These are phyloP conservation scores for Schwanniomyces occidentalis DNA, from an alignment of 805 yeast genomes.

Conservation along the genomic window DNA sequence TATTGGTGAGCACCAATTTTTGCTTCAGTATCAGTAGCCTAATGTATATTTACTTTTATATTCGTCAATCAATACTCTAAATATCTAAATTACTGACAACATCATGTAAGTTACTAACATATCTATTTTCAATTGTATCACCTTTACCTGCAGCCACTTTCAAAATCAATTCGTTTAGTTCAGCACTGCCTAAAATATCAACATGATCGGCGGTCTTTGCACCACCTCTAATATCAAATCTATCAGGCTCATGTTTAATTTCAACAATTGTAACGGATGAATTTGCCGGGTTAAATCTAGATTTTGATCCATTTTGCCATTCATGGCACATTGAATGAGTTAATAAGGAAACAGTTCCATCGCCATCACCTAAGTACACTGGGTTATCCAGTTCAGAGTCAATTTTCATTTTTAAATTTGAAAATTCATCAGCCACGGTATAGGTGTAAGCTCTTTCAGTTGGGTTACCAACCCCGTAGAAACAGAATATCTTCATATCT, in stretches of 20 bases:
- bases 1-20: too few relatives aligned
- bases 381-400: conserved; percentile 62
- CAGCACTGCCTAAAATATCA: conserved; percentile 92
- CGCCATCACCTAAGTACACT: conserved; percentile 87
- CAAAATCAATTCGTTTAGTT: conserved; percentile 80
- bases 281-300: conserved; percentile 78
- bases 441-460: conserved; percentile 93
- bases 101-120: conserved; percentile 57
- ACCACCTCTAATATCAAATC: conserved; percentile 94
- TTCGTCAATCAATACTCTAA: conserved; percentile 8
- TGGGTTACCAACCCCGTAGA: conserved; percentile 96
- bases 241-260: conserved; percentile 88
- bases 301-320: conserved; percentile 67
- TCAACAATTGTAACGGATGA: conserved; percentile 79
- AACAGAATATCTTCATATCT: conserved; percentile 81
- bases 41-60: too few relatives aligned
- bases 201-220: conserved; percentile 98
- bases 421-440: conserved; percentile 56
- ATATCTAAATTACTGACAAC: conserved; percentile 62
- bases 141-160: conserved; percentile 84
- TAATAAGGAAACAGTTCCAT: conserved; percentile 87
- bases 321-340: conserved; percentile 91
- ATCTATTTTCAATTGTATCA: conserved; percentile 58
- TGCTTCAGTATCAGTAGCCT: neutral
- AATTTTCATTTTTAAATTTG: conserved; percentile 66